Evolutionary conservation across 768 basidiomycete species (phyloP), one percentile per base, ranked within the genome.

Genomic region (Clavaria fumosa): DNA sequence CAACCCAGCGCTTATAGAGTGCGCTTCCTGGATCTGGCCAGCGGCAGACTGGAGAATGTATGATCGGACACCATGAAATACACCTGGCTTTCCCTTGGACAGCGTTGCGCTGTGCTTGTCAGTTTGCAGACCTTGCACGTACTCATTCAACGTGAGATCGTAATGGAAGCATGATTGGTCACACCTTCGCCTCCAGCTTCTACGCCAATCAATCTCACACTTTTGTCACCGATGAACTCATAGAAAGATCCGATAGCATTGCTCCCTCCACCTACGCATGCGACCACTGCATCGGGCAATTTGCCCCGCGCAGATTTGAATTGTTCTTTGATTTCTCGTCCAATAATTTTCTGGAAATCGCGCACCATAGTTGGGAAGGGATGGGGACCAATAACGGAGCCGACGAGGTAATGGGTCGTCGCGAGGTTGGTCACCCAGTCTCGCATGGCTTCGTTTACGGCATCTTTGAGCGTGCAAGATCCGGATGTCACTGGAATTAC

Each of bases 341-440:
- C 81, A 47, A 99, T 99, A 24, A 97, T 72, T 46, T 78, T 77
- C 54, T 99, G 95, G 72, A 91, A 97, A 58, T 99, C 95, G 33
- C 95, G 80, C 30, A 99, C 95, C 41, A 99, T 86, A 15, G 95
- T 97, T 2, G 95, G 95, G 75, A 99, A 97, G 2, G 95, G 95
- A 56, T 96, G 91, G 3, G 95, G 95, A 11, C 95, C 95, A 46
- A 99, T 96, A 30, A 77, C 88, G 11, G 91, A 96, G 21, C 95
- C 95, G 44, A 99, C 86, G 46, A 96, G 75, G 60, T 96, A 99
- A 59, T 97, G 90, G 1, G 93, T 97, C 4, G 66, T 86, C 9
- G 86, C 64, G 22, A 99, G 70, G 55, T 96, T 91, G 21, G 91
- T 90, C 7, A 97, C 95, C 95, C 95, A 97, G 59, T 96, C 91